Base-by-base conservation (phyloP, 2,329 filamentous ascomycete genomes). In the Cladosporium sp. region DNA sequence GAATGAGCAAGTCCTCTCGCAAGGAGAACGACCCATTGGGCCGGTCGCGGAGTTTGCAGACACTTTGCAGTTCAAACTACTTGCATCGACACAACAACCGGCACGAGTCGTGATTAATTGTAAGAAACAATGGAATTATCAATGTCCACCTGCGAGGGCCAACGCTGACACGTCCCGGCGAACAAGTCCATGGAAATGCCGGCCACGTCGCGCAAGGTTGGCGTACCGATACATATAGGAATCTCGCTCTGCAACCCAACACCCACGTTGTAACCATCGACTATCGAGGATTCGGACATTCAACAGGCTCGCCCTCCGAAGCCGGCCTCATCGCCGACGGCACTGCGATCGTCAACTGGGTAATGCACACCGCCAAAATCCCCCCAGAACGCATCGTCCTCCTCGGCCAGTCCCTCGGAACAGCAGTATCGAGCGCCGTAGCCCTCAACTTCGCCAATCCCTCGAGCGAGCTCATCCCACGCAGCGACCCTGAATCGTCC, bases 181-280 rank as follows among this genome's bases (percentile, higher is more conserved):
- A 49, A 56, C 38, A n/a, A 56, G 55, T 66, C 54, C 63, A 67
- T 54, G 64, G 88, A 76, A 97, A 96, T 68, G 90, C 89, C 33
- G 92, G 89, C 4, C 88, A 95, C 62, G 70, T 97, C 31, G 89
- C 86, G 14, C 87, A 95, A 67, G 83, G 82, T 55, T 80, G 84
- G 66, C 83, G 92, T 13, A 85, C 89, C 2, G 77, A 83, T 32
- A 86, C 83, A 53, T 95, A 95, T 67, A 88, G 90, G 61, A 79
- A 84, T 42, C 74, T 95, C 40, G 82, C 89, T 3, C 81, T 86
- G 49, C 82, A 84, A 2, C 86, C 86, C 2, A 75, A 79, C 52
- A 81, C 90, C 51, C 91, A 96, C 65, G 80, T 95, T 42, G 75
- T 96, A n/a, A 82, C 89, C 37, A 83, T 95, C 62, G 90, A 95